Evolutionary conservation across 306 rosid genomes (phyloP).

Genomic region (Rosa persica): DNA sequence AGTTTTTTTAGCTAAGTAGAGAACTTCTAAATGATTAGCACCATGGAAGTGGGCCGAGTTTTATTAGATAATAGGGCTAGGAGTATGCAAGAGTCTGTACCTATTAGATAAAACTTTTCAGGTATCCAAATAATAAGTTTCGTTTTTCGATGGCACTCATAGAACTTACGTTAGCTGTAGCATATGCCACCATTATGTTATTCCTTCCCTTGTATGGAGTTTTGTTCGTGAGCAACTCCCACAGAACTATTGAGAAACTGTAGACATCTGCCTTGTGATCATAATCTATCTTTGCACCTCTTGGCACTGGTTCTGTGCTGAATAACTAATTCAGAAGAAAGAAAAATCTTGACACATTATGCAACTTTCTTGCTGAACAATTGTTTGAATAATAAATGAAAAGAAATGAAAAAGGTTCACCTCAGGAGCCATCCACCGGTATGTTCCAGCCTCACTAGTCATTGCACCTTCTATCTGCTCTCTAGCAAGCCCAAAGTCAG

Average conservation of each 20-base stretch:
- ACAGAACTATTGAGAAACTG: conserved; percentile 59
- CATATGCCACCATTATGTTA: conserved; percentile 62
- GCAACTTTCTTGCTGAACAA: not conserved
- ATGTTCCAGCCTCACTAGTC: conserved; percentile 59
- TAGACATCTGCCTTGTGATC: conserved; percentile 66
- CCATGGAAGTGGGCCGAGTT: not conserved
- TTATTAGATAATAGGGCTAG: not conserved
- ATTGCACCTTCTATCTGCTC: conserved; percentile 40
- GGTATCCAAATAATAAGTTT: not conserved
- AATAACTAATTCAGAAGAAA: conserved; percentile 36
- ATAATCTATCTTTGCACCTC: conserved; percentile 45
- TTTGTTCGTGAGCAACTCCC: conserved; percentile 55
- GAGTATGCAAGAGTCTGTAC: not conserved
- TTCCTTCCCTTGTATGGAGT: conserved; percentile 53
- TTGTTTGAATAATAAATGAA: not conserved
- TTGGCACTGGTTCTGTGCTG: conserved; percentile 46
- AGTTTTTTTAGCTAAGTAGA: not conserved
- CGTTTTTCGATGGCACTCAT: not conserved
- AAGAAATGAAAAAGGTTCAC: conserved; percentile 18
- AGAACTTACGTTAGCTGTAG: conserved; percentile 45
- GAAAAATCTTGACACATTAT: not conserved
- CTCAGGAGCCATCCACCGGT: conserved; percentile 78
- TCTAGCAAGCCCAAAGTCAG: conserved; percentile 56
- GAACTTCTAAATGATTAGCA: conserved; percentile 2
- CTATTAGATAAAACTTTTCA: not conserved